A percentile compares a stretch with the other conserved stretches of the same genome.
Evolutionary conservation across 768 basidiomycete species (phyloP).

Genomic region (Leccinum obscurum): DNA sequence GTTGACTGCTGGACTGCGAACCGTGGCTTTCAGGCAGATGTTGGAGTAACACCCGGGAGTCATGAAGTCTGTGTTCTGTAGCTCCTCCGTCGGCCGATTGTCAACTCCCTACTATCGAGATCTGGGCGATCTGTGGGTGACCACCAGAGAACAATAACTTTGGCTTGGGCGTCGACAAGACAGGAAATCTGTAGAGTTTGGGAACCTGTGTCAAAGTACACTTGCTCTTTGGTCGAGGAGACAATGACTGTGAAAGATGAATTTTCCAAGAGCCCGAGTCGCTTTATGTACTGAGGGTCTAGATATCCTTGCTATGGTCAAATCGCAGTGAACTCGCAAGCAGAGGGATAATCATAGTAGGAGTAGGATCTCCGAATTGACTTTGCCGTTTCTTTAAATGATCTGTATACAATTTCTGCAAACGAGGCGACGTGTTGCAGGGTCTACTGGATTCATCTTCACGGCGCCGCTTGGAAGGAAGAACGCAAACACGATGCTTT

Average conservation of each 20-base stretch:
- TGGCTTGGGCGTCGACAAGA: conserved; percentile 85
- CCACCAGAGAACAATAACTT: conserved; percentile 96
- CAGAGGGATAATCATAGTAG: conserved; percentile 57
- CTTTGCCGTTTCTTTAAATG: conserved; percentile 52
- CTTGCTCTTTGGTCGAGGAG: conserved; percentile 81
- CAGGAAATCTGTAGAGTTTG: conserved; percentile 80
- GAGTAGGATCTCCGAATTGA: conserved; percentile 40
- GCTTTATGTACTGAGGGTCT: conserved; percentile 67
- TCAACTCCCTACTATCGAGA: conserved; percentile 92
- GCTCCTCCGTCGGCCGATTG: conserved; percentile 69
- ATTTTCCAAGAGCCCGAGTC: conserved; percentile 73
- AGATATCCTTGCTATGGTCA: conserved; percentile 76
- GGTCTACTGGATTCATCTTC: conserved; percentile 88
- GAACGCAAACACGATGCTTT: conserved; percentile 31
- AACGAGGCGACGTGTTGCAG: conserved; percentile 75
- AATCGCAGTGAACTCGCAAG: conserved; percentile 62
- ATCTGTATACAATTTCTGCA: conserved; percentile 71
- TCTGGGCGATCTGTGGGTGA: conserved; percentile 86
- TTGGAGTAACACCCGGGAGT: conserved; percentile 88
- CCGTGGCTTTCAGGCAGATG: conserved; percentile 85
- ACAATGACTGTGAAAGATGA: conserved; percentile 76
- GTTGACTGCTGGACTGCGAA: conserved; percentile 92
- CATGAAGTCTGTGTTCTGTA: conserved; percentile 81
- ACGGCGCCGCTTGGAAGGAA: conserved; percentile 72
- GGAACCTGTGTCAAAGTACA: conserved; percentile 78